phyloP scores from a whole-genome alignment of 1,284 basidiomycete genomes.

The Trametes hirsuta region DNA sequence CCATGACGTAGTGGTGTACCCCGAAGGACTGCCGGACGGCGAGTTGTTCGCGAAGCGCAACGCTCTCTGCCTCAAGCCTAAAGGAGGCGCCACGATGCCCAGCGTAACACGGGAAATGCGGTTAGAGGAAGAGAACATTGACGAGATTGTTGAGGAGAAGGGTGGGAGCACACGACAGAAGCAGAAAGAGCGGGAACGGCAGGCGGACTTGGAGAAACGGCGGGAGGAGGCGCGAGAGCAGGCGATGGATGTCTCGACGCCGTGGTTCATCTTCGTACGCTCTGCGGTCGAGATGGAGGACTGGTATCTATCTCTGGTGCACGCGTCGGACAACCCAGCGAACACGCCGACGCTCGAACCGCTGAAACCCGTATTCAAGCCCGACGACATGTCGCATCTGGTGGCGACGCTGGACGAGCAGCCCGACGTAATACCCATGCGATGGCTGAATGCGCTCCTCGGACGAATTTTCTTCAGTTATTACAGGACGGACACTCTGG shows the following conservation, averaged over 20 bases:
- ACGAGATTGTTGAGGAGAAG: slow-evolving; percentile 43
- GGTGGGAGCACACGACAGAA: slow-evolving; percentile 41
- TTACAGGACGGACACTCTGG: slow-evolving; percentile 82
- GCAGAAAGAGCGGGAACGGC: slow-evolving; percentile 48
- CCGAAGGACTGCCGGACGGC: slow-evolving; percentile 75
- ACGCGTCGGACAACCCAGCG: slow-evolving; percentile 65
- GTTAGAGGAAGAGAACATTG: slow-evolving; percentile 41
- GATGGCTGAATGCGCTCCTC: slow-evolving; percentile 95
- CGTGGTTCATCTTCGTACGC: slow-evolving; percentile 91
- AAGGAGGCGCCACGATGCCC: slow-evolving; percentile 42
- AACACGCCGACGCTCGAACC: slow-evolving; percentile 59
- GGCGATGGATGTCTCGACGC: slow-evolving; percentile 53
- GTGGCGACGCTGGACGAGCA: slow-evolving; percentile 88
- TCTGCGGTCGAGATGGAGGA: slow-evolving; percentile 91
- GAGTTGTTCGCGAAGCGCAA: slow-evolving; percentile 90
- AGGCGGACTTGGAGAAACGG: slow-evolving; percentile 47
- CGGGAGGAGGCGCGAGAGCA: slow-evolving; percentile 53
- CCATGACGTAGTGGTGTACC: slow-evolving; percentile 76
- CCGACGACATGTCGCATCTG: slow-evolving; percentile 83
- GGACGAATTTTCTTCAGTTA: slow-evolving; percentile 93
- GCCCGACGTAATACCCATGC: slow-evolving; percentile 93
- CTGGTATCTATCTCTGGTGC: slow-evolving; percentile 91
- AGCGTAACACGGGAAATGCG: slow-evolving; percentile 60
- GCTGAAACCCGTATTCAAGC: slow-evolving; percentile 68
- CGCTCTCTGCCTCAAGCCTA: slow-evolving; percentile 77